A percentile compares a stretch with the other conserved stretches of the same genome.
Evolutionary conservation across 306 rosid genomes (phyloP).

Genomic region (Cyclanthera cordifolia): DNA sequence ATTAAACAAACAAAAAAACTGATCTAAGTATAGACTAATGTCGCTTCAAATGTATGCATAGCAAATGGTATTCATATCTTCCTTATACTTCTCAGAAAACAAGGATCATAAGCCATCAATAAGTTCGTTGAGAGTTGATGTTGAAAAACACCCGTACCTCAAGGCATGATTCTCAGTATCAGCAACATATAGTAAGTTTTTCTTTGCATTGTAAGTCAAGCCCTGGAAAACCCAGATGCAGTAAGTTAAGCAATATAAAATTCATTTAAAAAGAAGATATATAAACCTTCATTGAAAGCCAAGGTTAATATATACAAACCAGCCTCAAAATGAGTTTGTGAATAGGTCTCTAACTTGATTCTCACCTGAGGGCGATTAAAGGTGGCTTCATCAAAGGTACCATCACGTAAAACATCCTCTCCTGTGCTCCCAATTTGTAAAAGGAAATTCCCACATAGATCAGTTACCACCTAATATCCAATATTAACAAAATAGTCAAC

Average conservation of each 20-base stretch:
- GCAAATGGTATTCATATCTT: background rate
- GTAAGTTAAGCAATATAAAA: background rate
- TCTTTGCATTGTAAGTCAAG: constrained; percentile 80
- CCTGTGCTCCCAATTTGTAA: constrained; percentile 87
- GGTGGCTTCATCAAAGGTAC: constrained; percentile 71
- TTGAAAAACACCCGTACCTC: constrained; percentile 44
- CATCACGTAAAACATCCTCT: constrained; percentile 84
- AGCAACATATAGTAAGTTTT: constrained; percentile 78
- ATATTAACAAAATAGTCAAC: constrained; percentile 18
- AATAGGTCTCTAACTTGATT: background rate
- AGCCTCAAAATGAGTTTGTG: background rate
- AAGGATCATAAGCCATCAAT: background rate
- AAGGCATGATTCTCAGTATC: constrained; percentile 96
- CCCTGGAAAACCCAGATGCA: constrained; percentile 47
- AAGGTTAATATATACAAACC: background rate
- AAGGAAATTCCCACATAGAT: constrained; percentile 63
- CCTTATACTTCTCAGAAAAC: background rate
- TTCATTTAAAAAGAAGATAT: constrained; percentile 4
- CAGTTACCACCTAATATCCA: constrained; percentile 72
- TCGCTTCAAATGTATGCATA: background rate
- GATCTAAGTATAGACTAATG: background rate
- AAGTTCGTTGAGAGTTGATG: background rate
- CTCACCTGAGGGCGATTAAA: constrained; percentile 89
- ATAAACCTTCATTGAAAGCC: background rate
- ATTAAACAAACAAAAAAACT: background rate